These are phyloP conservation scores for Zygnema circumcarinatum DNA, from an alignment of 139 green algal species.

Conservation along the genomic window DNA sequence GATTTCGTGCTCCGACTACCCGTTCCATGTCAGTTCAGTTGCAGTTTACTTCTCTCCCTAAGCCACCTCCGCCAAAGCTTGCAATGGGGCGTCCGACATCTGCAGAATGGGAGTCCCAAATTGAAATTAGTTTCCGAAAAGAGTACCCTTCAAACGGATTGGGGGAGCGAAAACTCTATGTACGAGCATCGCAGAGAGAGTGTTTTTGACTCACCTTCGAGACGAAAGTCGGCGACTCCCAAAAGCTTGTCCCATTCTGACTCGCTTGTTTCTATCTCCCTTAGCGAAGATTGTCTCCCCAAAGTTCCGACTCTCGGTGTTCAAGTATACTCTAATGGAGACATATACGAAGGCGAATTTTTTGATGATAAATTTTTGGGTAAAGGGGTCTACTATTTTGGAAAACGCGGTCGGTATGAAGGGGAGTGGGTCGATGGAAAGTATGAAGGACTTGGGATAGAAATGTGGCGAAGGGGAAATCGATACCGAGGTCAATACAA, in stretches of 20 bases:
- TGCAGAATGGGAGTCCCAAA: neutral
- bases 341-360: slow-evolving; percentile 58
- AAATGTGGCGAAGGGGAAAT: slow-evolving; percentile 48
- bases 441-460: slow-evolving; percentile 54
- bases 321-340: slow-evolving; percentile 50
- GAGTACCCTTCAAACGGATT: neutral
- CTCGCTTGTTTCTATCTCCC: neutral
- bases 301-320: slow-evolving; percentile 12
- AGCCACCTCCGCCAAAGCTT: neutral
- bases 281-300: neutral
- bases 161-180: neutral
- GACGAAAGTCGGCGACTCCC: neutral
- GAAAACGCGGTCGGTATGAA: slow-evolving; percentile 47
- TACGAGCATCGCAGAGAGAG: neutral
- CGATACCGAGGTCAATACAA: slow-evolving; percentile 54
- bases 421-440: slow-evolving; percentile 59
- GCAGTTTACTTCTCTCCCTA: neutral
- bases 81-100: neutral
- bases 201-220: neutral
- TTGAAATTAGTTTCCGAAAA: neutral
- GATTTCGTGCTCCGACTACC: neutral
- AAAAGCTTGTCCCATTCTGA: neutral
- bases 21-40: neutral
- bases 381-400: slow-evolving; percentile 51
- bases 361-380: slow-evolving; percentile 35